Evolutionary conservation across 176 grass and related monocot genomes (phyloP).

Genomic region (Lolium rigidum): DNA sequence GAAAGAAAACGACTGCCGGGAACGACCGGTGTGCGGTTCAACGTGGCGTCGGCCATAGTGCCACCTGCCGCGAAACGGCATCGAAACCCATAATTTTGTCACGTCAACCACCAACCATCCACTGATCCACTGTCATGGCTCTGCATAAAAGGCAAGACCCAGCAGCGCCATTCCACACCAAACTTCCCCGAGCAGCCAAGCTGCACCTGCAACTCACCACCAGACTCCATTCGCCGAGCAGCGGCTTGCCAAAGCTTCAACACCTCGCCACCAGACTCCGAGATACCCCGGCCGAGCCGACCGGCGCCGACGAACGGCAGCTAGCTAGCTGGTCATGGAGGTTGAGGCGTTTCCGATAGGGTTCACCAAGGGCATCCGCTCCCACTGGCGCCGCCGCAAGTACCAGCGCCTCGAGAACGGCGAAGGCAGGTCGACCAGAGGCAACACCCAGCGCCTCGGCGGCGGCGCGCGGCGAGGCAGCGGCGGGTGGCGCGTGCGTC

Average conservation of each 20-base stretch:
- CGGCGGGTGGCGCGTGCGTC: constrained; percentile 25
- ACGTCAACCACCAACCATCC: not conserved
- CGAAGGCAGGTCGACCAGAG: not conserved
- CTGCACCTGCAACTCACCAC: not conserved
- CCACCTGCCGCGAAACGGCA: not conserved
- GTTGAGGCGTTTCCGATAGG: constrained; percentile 62
- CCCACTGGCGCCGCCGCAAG: constrained; percentile 68
- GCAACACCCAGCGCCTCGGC: constrained; percentile 39
- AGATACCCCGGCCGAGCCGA: no score
- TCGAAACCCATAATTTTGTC: not conserved
- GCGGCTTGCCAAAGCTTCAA: no score
- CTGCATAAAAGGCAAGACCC: not conserved
- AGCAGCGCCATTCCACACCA: not conserved
- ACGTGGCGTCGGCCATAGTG: not conserved
- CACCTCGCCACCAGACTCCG: no score
- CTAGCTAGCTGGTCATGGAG: constrained; percentile 33
- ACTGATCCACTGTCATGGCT: not conserved
- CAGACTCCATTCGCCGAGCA: not conserved
- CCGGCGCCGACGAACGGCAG: not conserved
- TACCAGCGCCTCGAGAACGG: constrained; percentile 58
- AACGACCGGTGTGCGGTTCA: not conserved
- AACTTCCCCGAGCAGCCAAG: not conserved
- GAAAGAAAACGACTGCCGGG: not conserved
- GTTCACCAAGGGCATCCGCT: constrained; percentile 68
- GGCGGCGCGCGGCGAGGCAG: constrained; percentile 19